Base-by-base conservation (phyloP, 495 filamentous ascomycete genomes). In the Aspergillus cavernicola region DNA sequence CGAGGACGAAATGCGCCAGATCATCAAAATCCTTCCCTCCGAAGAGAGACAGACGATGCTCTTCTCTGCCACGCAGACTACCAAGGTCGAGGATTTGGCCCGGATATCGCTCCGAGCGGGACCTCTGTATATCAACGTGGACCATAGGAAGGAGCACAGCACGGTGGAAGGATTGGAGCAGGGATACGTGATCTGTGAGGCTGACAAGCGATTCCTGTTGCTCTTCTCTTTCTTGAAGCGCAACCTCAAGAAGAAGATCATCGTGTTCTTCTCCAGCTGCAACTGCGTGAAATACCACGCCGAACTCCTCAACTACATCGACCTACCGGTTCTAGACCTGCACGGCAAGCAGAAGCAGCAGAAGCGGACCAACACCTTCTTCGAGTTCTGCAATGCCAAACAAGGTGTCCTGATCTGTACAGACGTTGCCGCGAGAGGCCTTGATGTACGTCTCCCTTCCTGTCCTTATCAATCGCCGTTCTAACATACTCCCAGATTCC, bases 291-390 rank as follows among this genome's bases (percentile, higher is more conserved):
- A 95, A 62, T 96, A 95, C 73, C 88, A 96, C 71, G 81, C 89
- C 12, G 93, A 98, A 62, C 83, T 97, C 1, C 80, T 96, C 46
- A 95, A 96, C 71, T 96, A 93, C 69, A 97, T 97, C 53, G 93
- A 98, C 68, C 79, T 97, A 7, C 92, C 89, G 16, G 92, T 95
- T n/a, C 61, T 73, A 38, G 72, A 67, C 53, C 66, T 84, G 28
- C 90, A 96, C 68, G 92, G 92, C 46, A 96, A 97, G 69, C 89
- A 95, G 71, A 97, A 97, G 72, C 93, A 97, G 70, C 88, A 96
- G 66, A 95, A 95, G 68, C 86, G 93, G 5, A 98, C 93, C 41
- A 95, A 93, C 64, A 95, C 90, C 0, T 98, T 98, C 72, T 98
- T 97, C 71, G 92, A 97, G 61, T 98, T 97, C 76, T 91, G 88